Evolutionary conservation across 257 asterid genomes (phyloP), one percentile per base, ranked within the genome.

Genomic region (Petrea volubilis): DNA sequence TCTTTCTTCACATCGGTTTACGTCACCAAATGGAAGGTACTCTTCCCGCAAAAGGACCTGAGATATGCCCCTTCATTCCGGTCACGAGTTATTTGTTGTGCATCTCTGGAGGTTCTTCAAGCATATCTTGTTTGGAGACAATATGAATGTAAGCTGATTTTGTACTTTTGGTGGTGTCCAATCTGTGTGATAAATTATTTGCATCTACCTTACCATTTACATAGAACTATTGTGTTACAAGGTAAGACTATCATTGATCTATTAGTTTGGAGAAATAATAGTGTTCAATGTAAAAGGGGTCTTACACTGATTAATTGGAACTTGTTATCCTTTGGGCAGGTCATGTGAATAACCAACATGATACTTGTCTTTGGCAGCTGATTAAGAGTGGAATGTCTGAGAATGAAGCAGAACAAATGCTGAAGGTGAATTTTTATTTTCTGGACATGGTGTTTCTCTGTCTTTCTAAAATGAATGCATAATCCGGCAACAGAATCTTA

Each of bases 71-170:
- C 97, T 64, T 86, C 96, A 65, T 84, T 91, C 74, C 84, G 80
- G 28, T 85, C 96, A 53, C 88, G 82, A 62, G 88, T 86, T 61
- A 82, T 91, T 59, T 57, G 64, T n/a, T 88, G 96, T 84, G 88
- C 94, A 41, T 83, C 96, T 40, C 12, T 89, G 82, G 96, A 84
- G 77, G 86, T 93, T 78, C 97, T 93, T 77, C 98, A 91, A 77
- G 79, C 96, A 63, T 91, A 86, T 86, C 88, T 93, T 77, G 64
- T 81, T 15, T 93, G 96, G 96, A 85, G 97, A 71, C 98, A 93
- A 67, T 67, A 74, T 59, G 88, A 87, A 55, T 88, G 97, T 89
- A 74, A 81, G 92, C 60, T 46, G 43, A 23, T 58, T 44, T 51
- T 53, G 5, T 15, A 25, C 55, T 33, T 10, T 29, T 70, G 49